Evolutionary conservation across 495 filamentous ascomycete genomes (phyloP), one percentile per base, ranked within the genome.

Genomic region (Lichina pygmaea): DNA sequence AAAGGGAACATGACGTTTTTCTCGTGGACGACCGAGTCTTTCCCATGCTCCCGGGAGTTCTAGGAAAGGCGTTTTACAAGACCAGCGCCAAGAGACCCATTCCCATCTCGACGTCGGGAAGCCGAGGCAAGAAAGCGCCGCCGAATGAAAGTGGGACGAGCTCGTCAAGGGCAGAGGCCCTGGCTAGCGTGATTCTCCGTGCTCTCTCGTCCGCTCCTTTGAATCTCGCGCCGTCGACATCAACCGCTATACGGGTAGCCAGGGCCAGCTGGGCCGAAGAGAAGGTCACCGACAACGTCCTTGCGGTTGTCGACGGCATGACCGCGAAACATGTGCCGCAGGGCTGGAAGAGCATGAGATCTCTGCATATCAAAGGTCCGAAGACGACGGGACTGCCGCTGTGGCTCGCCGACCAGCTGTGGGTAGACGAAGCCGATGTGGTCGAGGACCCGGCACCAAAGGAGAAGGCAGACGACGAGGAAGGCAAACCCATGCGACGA

Each of bases 1-100:
- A 75, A 43, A 63, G 70, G 42, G 81, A 91, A 50, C 78, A 93
- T 60, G 80, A 84, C 56, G 60, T 93, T 39, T 93, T 94, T 63
- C 65, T 94, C 31, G 82, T 75, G 31, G 85, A 95, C 57, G 78
- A 86, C 53, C 66, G 82, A 16, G 76, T 93, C 47, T 64, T 83
- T 49, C 80, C 73, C 48, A 70, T 68, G 48, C 65, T 94, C n/a
- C 78, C 82, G 13, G 66, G 66, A 24, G 62, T 73, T 2, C 71
- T 95, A 0, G 89, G 86, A 40, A 93, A 91, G 62, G 71, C 69
- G 0, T 93, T 95, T 64, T 92, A 82, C 71, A 72, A 77, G 57
- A 59, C 53, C 30, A 74, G 69, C 7, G 68, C 66, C 54, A 94
- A 94, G 67, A 70, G 85, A 16, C 89, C 89, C 0, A 72, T 95